Evolutionary conservation across 805 yeast species (phyloP).

Genomic region (Pichia membranifaciens): DNA sequence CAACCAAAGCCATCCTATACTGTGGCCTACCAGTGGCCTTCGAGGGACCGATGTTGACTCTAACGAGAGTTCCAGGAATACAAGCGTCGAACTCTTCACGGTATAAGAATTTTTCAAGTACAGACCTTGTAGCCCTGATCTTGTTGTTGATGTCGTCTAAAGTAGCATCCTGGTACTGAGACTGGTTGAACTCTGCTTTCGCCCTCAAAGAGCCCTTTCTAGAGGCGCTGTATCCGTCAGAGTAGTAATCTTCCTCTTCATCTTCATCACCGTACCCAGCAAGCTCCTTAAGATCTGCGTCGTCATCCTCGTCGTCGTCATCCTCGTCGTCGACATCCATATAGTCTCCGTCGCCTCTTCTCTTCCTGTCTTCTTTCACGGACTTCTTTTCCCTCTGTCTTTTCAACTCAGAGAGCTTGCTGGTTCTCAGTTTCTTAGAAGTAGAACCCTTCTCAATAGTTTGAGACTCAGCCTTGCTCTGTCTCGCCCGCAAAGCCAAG

Average conservation of each 20-base stretch:
- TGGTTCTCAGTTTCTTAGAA: constrained; percentile 27
- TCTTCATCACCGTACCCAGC: constrained; percentile 28
- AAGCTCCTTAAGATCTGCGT: constrained; percentile 35
- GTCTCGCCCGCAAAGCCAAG: constrained; percentile 74
- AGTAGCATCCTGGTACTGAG: constrained; percentile 38
- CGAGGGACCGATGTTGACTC: constrained; percentile 75
- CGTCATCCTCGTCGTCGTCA: constrained; percentile 31
- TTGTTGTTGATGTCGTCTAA: constrained; percentile 59
- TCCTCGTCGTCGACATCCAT: constrained; percentile 29
- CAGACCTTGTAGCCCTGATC: constrained; percentile 70
- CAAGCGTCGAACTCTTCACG: constrained; percentile 74
- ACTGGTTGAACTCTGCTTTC: constrained; percentile 33
- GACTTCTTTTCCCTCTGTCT: constrained; percentile 32
- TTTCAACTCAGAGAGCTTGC: constrained; percentile 32
- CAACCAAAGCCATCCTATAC: constrained; percentile 81
- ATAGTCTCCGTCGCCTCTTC: constrained; percentile 2
- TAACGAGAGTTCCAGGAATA: constrained; percentile 70
- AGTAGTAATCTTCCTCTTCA: constrained; percentile 28
- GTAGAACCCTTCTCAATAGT: constrained; percentile 26
- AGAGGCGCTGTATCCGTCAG: constrained; percentile 18
- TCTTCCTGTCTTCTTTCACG: constrained; percentile 14
- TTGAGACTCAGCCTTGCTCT: constrained; percentile 38
- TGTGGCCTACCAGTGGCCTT: constrained; percentile 54
- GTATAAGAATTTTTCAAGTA: constrained; percentile 68
- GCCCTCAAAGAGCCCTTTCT: constrained; percentile 27